Base-by-base conservation (phyloP, 2,329 filamentous ascomycete species). In the Talaromyces sp. region DNA sequence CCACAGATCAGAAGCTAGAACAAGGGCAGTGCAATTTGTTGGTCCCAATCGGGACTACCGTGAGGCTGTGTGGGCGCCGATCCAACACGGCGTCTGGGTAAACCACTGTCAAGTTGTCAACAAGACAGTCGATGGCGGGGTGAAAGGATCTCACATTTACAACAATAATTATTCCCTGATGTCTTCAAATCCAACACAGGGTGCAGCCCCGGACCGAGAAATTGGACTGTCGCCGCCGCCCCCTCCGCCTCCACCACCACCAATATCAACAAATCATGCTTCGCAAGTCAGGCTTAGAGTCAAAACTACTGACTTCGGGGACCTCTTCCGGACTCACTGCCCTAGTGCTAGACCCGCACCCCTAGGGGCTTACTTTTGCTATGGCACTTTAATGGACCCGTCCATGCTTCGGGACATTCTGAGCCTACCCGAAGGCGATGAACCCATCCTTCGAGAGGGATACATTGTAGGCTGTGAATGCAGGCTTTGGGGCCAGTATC, bases 301-400 rank as follows among this genome's bases (percentile, higher is more conserved):
- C 25, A 51, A 27, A 51, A 51, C 44, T 13, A 6, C 3, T 22
- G n/a, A 27, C 10, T 51, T 27, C 44, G 27, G 27, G 15, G 19
- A 51, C 19, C 27, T 51, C 44, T 51, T 51, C 25, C 8, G 6
- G 8, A 7, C n/a, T 10, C 19, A 13, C 3, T 6, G 13, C 13
- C 9, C 44, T 11, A 51, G 10, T 27, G 5, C 44, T 27, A n/a
- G n/a, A 27, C 44, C 44, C 19, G 53, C 59, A 22, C 42, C 39
- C 6, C 39, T 39, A 25, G 54, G 59, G n/a, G 49, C 62, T 55
- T 67, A 65, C 54, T 67, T 67, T 51, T 61, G 64, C 64, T 66
- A 64, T 60, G 65, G 62, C 42, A 60, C 52, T 6, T 33, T 65
- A 11, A 53, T 36, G 22, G 55, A 64, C 17, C 53, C 58, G n/a